Percentiles rank a stretch among this genome's conserved stretches.
Conservation (phyloP, 2,329 filamentous ascomycete genomes). For the Monosporascus sp. region DNA sequence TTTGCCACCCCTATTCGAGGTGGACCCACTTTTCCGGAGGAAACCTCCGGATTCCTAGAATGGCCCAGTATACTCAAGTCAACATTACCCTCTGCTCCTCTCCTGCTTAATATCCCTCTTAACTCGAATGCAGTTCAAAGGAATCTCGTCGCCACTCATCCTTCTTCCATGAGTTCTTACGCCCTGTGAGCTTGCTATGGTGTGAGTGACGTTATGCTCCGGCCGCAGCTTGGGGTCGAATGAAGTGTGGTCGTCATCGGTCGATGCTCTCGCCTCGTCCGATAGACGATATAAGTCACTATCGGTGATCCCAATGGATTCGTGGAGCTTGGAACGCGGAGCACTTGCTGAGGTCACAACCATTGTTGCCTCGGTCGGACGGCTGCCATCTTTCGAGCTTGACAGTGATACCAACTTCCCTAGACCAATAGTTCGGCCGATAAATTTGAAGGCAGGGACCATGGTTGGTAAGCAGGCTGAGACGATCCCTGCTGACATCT, state of each 20-base stretch:
- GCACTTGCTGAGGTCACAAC: not conserved
- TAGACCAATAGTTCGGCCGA: conserved; percentile 36
- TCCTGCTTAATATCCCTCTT: conserved; percentile 30
- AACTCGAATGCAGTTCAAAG: conserved; percentile 34
- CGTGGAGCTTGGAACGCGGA: conserved; percentile 3
- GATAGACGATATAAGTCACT: conserved; percentile 28
- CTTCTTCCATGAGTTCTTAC: conserved; percentile 17
- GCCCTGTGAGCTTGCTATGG: conserved; percentile 26
- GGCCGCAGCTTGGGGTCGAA: conserved; percentile 25
- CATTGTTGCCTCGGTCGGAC: not conserved
- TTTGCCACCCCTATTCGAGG: no score
- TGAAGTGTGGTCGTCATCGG: not conserved
- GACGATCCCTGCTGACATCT: conserved; percentile 46
- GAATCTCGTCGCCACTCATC: conserved; percentile 32
- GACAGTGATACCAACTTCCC: conserved; percentile 3
- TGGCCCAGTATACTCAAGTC: no score
- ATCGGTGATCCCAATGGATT: conserved; percentile 3
- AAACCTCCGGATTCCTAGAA: no score
- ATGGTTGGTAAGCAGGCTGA: conserved; percentile 50
- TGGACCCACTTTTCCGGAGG: no score
- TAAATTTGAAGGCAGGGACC: conserved; percentile 36
- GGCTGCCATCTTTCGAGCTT: conserved; percentile 2
- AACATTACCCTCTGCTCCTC: not conserved
- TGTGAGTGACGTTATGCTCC: conserved; percentile 28
- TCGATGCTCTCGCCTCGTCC: conserved; percentile 23